Evolutionary conservation across 768 basidiomycete genomes (phyloP), one percentile per base, ranked within the genome.

Genomic region (Amanita pseudoporphyria): DNA sequence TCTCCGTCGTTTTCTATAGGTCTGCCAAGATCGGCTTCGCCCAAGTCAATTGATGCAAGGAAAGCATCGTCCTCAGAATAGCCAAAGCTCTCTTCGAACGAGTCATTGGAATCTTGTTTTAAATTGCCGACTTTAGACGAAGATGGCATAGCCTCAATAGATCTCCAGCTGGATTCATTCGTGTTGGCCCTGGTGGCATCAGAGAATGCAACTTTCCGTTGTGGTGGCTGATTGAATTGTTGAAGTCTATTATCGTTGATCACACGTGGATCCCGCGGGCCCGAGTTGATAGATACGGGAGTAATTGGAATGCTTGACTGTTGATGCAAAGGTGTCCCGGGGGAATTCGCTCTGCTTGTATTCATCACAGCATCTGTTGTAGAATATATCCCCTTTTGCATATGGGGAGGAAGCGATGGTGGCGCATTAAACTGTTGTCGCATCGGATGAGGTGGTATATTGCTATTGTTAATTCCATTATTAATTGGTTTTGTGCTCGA

Each of bases 51-150:
- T 9, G 70, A 62, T 16, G 83, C 82, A 31, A 82, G 66, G 56
- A 85, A 74, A 1, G 72, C 79, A 47, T 80, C 84, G 47, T 87
- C 85, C 35, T 88, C 82, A 1, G 82, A 82, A 49, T 79, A 74
- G 9, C 69, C 67, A 53, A 74, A 81, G 0, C 71, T 72, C 3
- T 72, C 72, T 32, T 68, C 64, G 26, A 32, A 22, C 26, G 32
- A 40, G 21, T 49, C 42, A n/a, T 54, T 53, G n/a, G 47, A 1
- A 28, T 59, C 58, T 40, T 53, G 18, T 21, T 42, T 30, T 9
- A 30, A 14, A 37, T 47, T 53, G 55, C 41, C 54, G 45, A 21
- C 56, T 47, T 38, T 52, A 52, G 53, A 45, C 40, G 37, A 30
- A 46, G 33, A 44, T 56, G 51, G 47, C 48, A 51, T 24, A 51